Percentiles rank a stretch among this genome's conserved stretches.
phyloP scores from a whole-genome alignment of 768 basidiomycete species.

The Symmetrospora coprosmae region DNA sequence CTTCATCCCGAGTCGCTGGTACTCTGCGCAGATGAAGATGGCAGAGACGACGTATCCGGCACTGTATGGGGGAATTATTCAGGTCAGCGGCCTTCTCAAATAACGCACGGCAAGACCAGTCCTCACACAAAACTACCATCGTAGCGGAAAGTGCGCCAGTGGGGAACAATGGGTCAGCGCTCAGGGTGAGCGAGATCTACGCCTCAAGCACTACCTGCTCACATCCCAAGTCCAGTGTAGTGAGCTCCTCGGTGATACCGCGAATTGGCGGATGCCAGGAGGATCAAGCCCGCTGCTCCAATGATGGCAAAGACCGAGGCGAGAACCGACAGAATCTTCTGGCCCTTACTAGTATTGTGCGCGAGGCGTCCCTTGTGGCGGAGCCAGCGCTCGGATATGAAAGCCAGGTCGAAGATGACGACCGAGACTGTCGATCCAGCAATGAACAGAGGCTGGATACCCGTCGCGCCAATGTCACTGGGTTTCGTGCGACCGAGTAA shows the following conservation, averaged over 20 bases:
- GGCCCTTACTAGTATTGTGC: conserved; percentile 48
- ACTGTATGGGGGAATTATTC: too few relatives aligned
- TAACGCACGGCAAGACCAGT: too few relatives aligned
- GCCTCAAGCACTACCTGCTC: too few relatives aligned
- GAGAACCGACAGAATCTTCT: conserved; percentile 46
- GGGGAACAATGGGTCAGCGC: too few relatives aligned
- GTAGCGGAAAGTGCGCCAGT: too few relatives aligned
- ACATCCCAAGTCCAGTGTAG: too few relatives aligned
- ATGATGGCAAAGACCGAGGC: conserved; percentile 51
- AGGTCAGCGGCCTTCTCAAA: too few relatives aligned
- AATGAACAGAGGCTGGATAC: conserved; percentile 62
- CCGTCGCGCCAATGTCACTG: conserved; percentile 62
- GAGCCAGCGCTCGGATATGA: conserved; percentile 51
- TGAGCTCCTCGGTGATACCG: too few relatives aligned
- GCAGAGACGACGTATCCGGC: conserved; percentile 57
- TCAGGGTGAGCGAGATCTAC: too few relatives aligned
- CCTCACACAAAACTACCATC: too few relatives aligned
- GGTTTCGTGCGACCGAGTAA: too few relatives aligned
- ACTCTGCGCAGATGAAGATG: conserved; percentile 46
- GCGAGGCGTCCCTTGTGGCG: conserved; percentile 51
- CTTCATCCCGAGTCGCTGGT: conserved; percentile 4
- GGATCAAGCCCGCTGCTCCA: conserved; percentile 52
- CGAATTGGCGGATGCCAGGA: conserved; percentile 61
- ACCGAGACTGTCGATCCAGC: conserved; percentile 53
- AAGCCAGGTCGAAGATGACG: conserved; percentile 48